Evolutionary conservation across 805 yeast species (phyloP).

Genomic region (Lipomyces japonicus): DNA sequence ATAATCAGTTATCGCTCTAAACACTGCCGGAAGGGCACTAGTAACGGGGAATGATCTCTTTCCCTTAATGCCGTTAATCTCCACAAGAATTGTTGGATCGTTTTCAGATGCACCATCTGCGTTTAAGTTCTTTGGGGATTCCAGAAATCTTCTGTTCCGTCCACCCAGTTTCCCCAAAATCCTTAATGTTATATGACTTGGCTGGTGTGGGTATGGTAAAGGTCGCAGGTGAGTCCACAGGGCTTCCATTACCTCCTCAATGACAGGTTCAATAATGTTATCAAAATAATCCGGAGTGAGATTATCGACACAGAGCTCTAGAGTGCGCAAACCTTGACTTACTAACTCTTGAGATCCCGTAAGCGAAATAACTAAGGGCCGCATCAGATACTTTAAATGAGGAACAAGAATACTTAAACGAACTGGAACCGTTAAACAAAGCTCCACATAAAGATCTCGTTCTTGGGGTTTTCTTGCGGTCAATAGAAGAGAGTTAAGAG

Average conservation of each 20-base stretch:
- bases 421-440: conserved; percentile 94
- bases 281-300: conserved; percentile 94
- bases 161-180: conserved; percentile 96
- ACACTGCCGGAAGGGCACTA: conserved; percentile 76
- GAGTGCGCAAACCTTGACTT: conserved; percentile 88
- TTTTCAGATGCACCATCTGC: conserved; percentile 51
- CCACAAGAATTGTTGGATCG: conserved; percentile 64
- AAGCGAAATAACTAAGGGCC: conserved; percentile 86
- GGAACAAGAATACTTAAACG: conserved; percentile 91
- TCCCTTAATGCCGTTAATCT: conserved; percentile 61
- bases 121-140: conserved; percentile 65
- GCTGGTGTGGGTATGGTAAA: conserved; percentile 89
- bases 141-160: conserved; percentile 79
- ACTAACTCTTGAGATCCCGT: conserved; percentile 89
- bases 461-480: conserved; percentile 86
- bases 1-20: conserved; percentile 67
- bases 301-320: conserved; percentile 94
- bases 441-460: conserved; percentile 88
- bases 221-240: conserved; percentile 89
- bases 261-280: conserved; percentile 94
- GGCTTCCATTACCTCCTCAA: conserved; percentile 90
- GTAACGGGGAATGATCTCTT: conserved; percentile 73
- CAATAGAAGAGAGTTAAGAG: conserved; percentile 74
- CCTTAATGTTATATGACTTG: conserved; percentile 89
- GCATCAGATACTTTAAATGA: conserved; percentile 79